These are phyloP conservation scores for Tulasnella sp. DNA, from an alignment of 768 basidiomycete species.

Conservation along the genomic window DNA sequence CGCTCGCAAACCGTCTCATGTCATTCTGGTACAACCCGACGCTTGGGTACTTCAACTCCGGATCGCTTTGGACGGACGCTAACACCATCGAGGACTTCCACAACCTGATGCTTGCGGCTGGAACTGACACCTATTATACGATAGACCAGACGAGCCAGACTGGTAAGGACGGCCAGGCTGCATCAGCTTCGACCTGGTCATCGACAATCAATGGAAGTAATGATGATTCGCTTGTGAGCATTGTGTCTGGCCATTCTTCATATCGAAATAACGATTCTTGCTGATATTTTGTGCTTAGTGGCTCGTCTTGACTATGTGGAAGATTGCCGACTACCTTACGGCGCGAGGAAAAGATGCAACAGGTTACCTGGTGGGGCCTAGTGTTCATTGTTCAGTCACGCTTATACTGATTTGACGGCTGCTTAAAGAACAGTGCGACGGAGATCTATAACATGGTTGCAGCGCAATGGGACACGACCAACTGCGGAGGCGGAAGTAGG, in stretches of 20 bases:
- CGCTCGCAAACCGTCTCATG: conserved; percentile 22
- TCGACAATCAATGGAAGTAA: conserved; percentile 37
- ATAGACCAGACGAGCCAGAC: conserved; percentile 38
- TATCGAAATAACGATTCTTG: background rate
- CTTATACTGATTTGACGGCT: background rate
- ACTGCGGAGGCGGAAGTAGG: conserved; percentile 43
- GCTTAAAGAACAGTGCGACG: conserved; percentile 35
- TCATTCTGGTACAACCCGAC: conserved; percentile 32
- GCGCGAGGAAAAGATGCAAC: conserved; percentile 27
- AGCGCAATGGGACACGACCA: conserved; percentile 36
- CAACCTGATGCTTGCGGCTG: conserved; percentile 45
- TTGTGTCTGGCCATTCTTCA: background rate
- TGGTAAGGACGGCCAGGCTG: conserved; percentile 33
- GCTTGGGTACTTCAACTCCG: conserved; percentile 37
- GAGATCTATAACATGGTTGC: conserved; percentile 42
- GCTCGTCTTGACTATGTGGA: conserved; percentile 47
- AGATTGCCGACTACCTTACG: conserved; percentile 44
- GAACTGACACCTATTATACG: conserved; percentile 29
- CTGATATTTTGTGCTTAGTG: conserved; percentile 29
- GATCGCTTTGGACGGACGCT: conserved; percentile 46
- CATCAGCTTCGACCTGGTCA: conserved; percentile 33
- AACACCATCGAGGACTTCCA: conserved; percentile 48
- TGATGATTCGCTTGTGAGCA: conserved; percentile 41
- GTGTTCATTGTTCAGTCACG: no score
- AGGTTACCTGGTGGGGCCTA: conserved; percentile 23